phyloP scores from a whole-genome alignment of 2,329 filamentous ascomycete species.

The Penicillium crustosum region DNA sequence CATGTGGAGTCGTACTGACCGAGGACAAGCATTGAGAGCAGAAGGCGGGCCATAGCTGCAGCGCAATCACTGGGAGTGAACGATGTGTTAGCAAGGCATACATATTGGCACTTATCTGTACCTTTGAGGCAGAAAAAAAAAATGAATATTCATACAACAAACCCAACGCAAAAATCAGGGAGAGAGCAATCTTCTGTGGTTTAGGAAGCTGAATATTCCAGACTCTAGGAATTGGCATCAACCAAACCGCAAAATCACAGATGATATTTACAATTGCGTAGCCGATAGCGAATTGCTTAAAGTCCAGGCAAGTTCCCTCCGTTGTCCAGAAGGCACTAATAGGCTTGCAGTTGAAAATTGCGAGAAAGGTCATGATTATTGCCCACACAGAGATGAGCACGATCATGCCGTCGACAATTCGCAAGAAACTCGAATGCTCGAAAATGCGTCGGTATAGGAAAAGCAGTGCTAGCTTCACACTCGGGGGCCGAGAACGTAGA shows the following conservation, averaged over 20 bases:
- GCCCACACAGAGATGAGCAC: background rate
- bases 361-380: slow-evolving; percentile 2
- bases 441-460: slow-evolving; percentile 9
- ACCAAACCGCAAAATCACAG: background rate
- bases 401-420: slow-evolving; percentile 3
- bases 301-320: slow-evolving; percentile 4
- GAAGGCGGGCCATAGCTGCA: slow-evolving; percentile 2
- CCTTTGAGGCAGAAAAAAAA: too few species aligned
- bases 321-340: slow-evolving; percentile 8
- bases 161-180: slow-evolving; percentile 3
- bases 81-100: background rate
- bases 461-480: slow-evolving; percentile 6
- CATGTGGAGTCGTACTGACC: slow-evolving; percentile 1
- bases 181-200: slow-evolving; percentile 4
- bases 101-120: background rate
- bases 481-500: slow-evolving; percentile 3
- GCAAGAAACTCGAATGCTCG: background rate
- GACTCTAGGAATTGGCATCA: slow-evolving; percentile 8
- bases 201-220: slow-evolving; percentile 6
- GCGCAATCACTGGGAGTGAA: slow-evolving; percentile 1
- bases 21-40: slow-evolving; percentile 3
- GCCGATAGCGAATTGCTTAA: slow-evolving; percentile 1
- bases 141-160: slow-evolving; percentile 1
- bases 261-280: slow-evolving; percentile 7
- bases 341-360: slow-evolving; percentile 7